Base-by-base conservation (phyloP, 352 stramenopile species). In the Phytophthora sp. region DNA sequence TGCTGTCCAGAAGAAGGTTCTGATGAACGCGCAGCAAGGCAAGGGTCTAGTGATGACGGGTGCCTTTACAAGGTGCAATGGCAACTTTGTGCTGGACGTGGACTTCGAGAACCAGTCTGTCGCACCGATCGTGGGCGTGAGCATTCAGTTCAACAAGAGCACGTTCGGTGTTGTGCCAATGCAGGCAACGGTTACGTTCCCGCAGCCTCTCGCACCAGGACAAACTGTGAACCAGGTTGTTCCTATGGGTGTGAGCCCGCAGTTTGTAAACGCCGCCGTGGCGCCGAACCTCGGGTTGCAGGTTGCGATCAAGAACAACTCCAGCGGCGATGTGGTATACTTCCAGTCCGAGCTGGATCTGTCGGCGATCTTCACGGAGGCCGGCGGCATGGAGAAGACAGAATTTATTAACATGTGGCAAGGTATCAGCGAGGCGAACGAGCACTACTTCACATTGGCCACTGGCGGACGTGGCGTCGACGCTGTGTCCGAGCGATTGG, bases 81-180 rank as follows among this genome's bases (percentile, higher is more conserved):
- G 72, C 42, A 78, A 72, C 24, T 95, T 95, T 34, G 66, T 89
- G 46, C 54, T 95, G 35, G 87, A 95, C 20, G 69, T 92, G 15
- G 81, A 93, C 48, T 85, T 80, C 37, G 80, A 98, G 68, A 98
- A 98, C 73, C 92, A 95, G 61, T 91, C 87, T 18, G 67, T 90
- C 21, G 76, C 97, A 21, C 84, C 93, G 54, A 91, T 99, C 55
- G 56, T 69, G 1, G 81, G 84, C 9, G 74, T 99, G 26, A 96
- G 96, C 28, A 96, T 99, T 54, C 96, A 99, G 72, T 81, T 99
- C 28, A 99, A 99, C 84, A 99, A 99, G 82, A 98, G 96, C 69
- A 96, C 94, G 26, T 99, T 99, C 73, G 96, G 96, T 31, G 84
- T 99, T 12, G 91, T 94, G 42, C 96, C 96, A 5, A 82, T 92